A percentile compares a stretch with the other conserved stretches of the same genome.
These are phyloP conservation scores for Cordyceps tenuipes DNA, from an alignment of 2,329 filamentous ascomycete species.

Conservation along the genomic window DNA sequence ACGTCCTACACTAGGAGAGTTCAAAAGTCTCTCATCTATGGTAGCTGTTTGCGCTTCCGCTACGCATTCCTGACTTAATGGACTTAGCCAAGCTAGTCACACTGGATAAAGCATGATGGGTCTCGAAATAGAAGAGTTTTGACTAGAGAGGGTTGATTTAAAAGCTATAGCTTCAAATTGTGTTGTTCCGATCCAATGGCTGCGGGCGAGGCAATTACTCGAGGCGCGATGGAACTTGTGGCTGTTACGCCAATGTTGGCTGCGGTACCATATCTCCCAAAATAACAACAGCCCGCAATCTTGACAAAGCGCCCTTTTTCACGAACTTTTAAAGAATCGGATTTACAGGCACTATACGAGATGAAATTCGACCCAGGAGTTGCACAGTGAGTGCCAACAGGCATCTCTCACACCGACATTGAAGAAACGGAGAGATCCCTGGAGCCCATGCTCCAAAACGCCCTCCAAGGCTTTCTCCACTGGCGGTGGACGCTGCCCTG, in stretches of 20 bases:
- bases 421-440: slow-evolving; percentile 30
- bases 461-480: slow-evolving; percentile 23
- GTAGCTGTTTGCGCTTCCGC: too few relatives aligned
- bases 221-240: slow-evolving; percentile 14
- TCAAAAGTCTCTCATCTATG: too few relatives aligned
- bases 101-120: too few relatives aligned
- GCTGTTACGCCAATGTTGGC: slow-evolving; percentile 36
- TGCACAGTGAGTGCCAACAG: slow-evolving; percentile 42
- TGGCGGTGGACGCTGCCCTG: slow-evolving; percentile 34
- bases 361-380: slow-evolving; percentile 46
- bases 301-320: slow-evolving; percentile 42
- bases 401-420: slow-evolving; percentile 28
- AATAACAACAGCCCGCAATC: slow-evolving; percentile 24
- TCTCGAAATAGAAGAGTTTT: too few relatives aligned
- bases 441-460: slow-evolving; percentile 32
- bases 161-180: too few relatives aligned
- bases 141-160: too few relatives aligned
- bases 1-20: too few relatives aligned
- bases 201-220: not conserved
- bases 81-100: too few relatives aligned
- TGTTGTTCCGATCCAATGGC: too few relatives aligned
- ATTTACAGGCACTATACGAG: slow-evolving; percentile 37
- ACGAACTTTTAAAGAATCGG: slow-evolving; percentile 35
- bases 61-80: too few relatives aligned
- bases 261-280: slow-evolving; percentile 25